Evolutionary conservation across 1,284 basidiomycete genomes (phyloP).

Genomic region (Tylopilus microsporus): DNA sequence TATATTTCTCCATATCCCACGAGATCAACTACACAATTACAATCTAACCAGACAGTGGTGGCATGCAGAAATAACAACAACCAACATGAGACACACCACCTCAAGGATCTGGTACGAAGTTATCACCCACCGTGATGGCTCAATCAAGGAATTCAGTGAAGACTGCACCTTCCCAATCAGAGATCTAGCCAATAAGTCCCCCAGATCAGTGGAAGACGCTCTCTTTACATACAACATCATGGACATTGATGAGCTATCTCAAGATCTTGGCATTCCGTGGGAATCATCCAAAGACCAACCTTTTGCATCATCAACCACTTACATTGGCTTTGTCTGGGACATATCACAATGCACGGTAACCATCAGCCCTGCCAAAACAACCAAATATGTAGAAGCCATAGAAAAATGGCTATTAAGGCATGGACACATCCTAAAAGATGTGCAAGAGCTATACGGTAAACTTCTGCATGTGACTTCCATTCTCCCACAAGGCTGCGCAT

Average conservation of each 20-base stretch:
- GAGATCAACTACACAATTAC: no score
- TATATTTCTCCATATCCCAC: background rate
- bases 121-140: no score
- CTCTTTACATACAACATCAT: background rate
- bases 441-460: background rate
- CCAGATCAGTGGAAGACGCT: no score
- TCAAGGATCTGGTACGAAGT: no score
- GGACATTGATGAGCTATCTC: background rate
- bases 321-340: slow-evolving; percentile 10
- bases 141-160: no score
- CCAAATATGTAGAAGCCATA: background rate
- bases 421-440: background rate
- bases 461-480: background rate
- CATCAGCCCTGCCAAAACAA: no score
- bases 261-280: background rate
- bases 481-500: background rate
- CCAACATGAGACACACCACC: no score
- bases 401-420: background rate
- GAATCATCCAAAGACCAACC: slow-evolving; percentile 1
- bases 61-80: no score
- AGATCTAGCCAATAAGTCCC: no score
- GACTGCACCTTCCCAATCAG: no score
- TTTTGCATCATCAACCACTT: background rate
- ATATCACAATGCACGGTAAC: no score
- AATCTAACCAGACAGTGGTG: no score